Evolutionary conservation across 495 filamentous ascomycete genomes (phyloP), one percentile per base, ranked within the genome.

Genomic region (Lepidopterella palustris): DNA sequence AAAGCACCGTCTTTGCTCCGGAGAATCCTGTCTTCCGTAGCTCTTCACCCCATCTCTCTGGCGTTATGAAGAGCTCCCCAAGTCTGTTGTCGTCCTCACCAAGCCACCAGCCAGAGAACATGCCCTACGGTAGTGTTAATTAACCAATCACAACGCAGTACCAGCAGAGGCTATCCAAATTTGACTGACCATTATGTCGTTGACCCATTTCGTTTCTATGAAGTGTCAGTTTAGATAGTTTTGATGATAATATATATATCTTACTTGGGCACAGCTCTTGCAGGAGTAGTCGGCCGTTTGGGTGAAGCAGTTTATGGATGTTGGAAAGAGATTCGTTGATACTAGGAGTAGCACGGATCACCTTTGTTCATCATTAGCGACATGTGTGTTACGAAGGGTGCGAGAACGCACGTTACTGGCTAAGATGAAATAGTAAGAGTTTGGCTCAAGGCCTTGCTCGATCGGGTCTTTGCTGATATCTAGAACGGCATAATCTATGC

Each of bases 371-470:
- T 13, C 13, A 35, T 35, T 13, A 35, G 31, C 31, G 6, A 35
- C 6, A 5, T 5, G 6, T 5, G 6, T 35, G 6, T 13, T 6
- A 13, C 13, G 13, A 35, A 6, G 13, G 5, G 6, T 35, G 31
- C 5, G 13, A 13, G 13, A 5, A 35, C 31, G 13, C 11, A 53
- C 51, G 11, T 53, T 26, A 20, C 6, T 35, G 9, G 51, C 51
- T 6, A 53, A 5, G 51, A 53, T 26, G 6, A 53, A 9, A 32
- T 53, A 6, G 27, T 27, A 53, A 21, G 6, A 6, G 5, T 32
- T 20, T 5, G n/a, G 5, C 51, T 53, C 51, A 20, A 53, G 27
- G 5, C 51, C 51, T 53, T 53, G 51, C 5, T 53, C 51, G 11
- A 32, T 32, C 20, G 51, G 51, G 27, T 53, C 24, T 20, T 53